Evolutionary conservation across 805 yeast genomes (phyloP).

Genomic region (Spathaspora gorwiae): DNA sequence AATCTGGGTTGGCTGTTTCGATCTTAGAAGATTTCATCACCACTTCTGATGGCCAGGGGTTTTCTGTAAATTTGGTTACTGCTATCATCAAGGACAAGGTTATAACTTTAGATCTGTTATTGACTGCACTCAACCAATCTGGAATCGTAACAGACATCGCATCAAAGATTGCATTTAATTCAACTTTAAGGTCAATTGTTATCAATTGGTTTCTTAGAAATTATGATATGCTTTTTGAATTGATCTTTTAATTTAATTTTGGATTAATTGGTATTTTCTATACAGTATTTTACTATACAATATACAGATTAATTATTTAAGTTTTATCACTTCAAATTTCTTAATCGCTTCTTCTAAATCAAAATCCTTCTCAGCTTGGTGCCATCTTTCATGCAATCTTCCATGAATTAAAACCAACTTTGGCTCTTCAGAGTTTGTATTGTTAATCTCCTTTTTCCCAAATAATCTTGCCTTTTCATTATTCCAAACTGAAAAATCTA

Average conservation of each 20-base stretch:
- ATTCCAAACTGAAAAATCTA: conserved; percentile 26
- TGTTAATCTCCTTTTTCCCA: conserved; percentile 36
- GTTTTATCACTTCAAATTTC: conserved; percentile 18
- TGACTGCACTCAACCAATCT: conserved; percentile 6
- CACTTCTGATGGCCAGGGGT: conserved; percentile 8
- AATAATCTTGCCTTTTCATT: conserved; percentile 44
- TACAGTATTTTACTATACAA: too few species aligned
- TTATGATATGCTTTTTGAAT: too few species aligned
- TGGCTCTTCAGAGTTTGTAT: conserved; percentile 31
- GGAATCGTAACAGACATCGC: conserved; percentile 4
- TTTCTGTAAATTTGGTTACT: conserved; percentile 7
- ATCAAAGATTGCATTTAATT: conserved; percentile 4
- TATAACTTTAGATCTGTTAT: conserved; percentile 6
- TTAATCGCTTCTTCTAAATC: conserved; percentile 23
- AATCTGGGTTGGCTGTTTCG: conserved; percentile 13
- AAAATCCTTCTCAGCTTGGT: conserved; percentile 24
- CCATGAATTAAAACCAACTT: conserved; percentile 35
- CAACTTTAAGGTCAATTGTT: conserved; percentile 7
- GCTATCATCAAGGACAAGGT: conserved; percentile 1
- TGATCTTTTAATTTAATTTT: too few species aligned
- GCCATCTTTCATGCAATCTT: conserved; percentile 42
- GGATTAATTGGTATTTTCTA: too few species aligned
- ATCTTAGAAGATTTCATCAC: conserved; percentile 7
- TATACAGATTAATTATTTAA: conserved; percentile 1
- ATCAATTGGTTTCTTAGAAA: not conserved